phyloP scores from a whole-genome alignment of 148 eudicot species.

The Rhododendron kiyosumense region DNA sequence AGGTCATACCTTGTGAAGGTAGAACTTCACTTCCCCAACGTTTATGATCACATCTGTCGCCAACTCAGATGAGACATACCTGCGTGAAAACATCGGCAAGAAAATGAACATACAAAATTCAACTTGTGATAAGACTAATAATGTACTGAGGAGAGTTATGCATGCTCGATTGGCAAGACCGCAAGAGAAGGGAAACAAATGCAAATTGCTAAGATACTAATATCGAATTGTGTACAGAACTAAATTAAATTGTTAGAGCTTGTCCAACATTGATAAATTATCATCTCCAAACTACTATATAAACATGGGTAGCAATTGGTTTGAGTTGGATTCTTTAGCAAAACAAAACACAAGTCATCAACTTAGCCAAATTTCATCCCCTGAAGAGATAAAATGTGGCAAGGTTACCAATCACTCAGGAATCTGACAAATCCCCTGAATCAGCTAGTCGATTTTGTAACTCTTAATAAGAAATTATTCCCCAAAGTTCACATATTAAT shows the following conservation, averaged over 20 bases:
- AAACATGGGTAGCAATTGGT: background rate
- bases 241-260: background rate
- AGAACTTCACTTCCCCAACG: conserved; percentile 54
- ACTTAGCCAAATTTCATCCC: background rate
- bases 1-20: conserved; percentile 63
- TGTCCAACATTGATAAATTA: background rate
- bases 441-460: background rate
- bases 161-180: background rate
- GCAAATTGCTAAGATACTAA: background rate
- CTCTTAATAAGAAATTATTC: background rate
- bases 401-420: background rate
- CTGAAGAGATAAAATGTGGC: background rate
- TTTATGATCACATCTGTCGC: conserved; percentile 51
- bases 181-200: background rate
- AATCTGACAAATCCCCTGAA: background rate
- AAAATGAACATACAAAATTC: background rate
- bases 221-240: background rate
- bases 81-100: conserved; percentile 26
- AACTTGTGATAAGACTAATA: background rate
- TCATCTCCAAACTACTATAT: background rate
- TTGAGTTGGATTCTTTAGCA: background rate
- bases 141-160: background rate
- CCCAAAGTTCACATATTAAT: background rate
- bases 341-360: background rate
- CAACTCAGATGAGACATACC: conserved; percentile 67